Evolutionary conservation across 2,329 filamentous ascomycete species (phyloP), one percentile per base, ranked within the genome.

Genomic region (Trichophyton equinum): DNA sequence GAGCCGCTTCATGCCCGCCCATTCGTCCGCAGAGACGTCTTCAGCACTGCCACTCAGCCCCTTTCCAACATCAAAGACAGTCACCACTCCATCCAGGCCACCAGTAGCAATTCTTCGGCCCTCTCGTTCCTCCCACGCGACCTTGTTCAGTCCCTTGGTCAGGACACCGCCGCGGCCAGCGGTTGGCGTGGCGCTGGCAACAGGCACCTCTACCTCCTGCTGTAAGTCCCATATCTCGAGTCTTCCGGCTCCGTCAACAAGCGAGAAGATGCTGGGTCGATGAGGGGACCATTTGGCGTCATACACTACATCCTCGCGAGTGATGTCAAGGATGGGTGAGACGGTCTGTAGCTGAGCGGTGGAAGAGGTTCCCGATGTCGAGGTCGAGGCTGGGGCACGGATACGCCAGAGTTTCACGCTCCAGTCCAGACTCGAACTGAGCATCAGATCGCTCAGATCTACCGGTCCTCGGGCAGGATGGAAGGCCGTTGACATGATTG

Each of bases 351-450:
- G 61, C 15, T 75, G 70, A 44, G 73, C 64, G 62, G 71, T 63
- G 51, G 73, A 68, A 60, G 74, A 70, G 60, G 62, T 62, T 38
- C 60, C 63, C 3, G 69, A 70, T 3, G 75, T 72, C 2, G 70
- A 68, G 49, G 74, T 75, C 1, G 73, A 74, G 9, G 66, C 78
- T 66, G 71, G 74, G 46, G 69, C 75, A 49, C 91, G 87, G 13
- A 95, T 88, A 74, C 94, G 94, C 94, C 94, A 99, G 15, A 99
- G 79, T 76, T 95, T 96, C 67, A 96, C 91, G 67, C 87, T 95
- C 94, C 94, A 99, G 77, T 99, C 94, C 6, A 99, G 80, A 49
- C 88, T 92, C 3, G 89, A 88, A n/a, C 87, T 91, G 57, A 99
- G 82, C 62, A 97, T 89, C 4, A 99, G 79, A 69, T 99, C 95